Evolutionary conservation across 1,139 yeast species (phyloP).

Genomic region (Hansenula lynferdii): DNA sequence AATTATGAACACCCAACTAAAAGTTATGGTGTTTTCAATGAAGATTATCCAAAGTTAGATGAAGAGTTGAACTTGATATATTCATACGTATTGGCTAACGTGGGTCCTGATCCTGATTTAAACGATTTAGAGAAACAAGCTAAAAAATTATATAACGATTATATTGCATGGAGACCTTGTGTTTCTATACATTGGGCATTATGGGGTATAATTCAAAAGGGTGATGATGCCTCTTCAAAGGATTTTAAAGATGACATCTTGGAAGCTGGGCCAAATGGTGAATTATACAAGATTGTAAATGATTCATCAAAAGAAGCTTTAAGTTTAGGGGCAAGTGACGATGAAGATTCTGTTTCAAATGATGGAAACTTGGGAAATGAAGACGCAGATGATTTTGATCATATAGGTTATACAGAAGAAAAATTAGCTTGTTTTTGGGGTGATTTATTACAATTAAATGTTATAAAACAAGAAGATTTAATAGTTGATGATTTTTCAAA

Average conservation of each 20-base stretch:
- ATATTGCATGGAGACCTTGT: slow-evolving; percentile 74
- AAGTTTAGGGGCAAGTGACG: slow-evolving; percentile 20
- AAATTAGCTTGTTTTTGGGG: slow-evolving; percentile 72
- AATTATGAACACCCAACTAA: slow-evolving; percentile 70
- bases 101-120: slow-evolving; percentile 19
- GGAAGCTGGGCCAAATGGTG: slow-evolving; percentile 40
- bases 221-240: slow-evolving; percentile 27
- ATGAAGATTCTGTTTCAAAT: slow-evolving; percentile 10
- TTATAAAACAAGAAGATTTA: slow-evolving; percentile 35
- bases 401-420: slow-evolving; percentile 68
- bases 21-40: slow-evolving; percentile 53
- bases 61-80: slow-evolving; percentile 69
- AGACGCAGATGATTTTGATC: slow-evolving; percentile 73
- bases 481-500: slow-evolving; percentile 3
- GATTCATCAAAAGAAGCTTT: slow-evolving; percentile 14
- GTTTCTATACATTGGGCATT: slow-evolving; percentile 80
- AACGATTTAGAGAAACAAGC: slow-evolving; percentile 48
- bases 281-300: slow-evolving; percentile 32
- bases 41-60: slow-evolving; percentile 58
- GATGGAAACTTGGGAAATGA: slow-evolving; percentile 28
- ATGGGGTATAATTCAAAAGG: slow-evolving; percentile 88
- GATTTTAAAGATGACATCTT: slow-evolving; percentile 13
- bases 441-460: slow-evolving; percentile 62
- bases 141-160: slow-evolving; percentile 54
- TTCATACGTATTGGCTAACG: slow-evolving; percentile 49